Evolutionary conservation across 805 yeast genomes (phyloP), one percentile per base, ranked within the genome.

Genomic region (Lipomyces yamanashiensis): DNA sequence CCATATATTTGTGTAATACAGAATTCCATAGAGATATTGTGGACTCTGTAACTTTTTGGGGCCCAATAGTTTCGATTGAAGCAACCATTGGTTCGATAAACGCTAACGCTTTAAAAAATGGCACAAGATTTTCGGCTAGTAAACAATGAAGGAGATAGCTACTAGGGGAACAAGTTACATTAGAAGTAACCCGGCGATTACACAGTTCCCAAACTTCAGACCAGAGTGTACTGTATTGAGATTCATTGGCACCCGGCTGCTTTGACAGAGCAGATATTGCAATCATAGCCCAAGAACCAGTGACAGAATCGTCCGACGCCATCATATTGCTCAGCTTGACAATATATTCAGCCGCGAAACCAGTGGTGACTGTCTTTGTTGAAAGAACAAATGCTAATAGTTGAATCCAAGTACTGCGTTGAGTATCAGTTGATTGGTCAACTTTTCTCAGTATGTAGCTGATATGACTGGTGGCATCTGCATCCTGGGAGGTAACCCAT

Each of bases 211-310:
- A 59, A 6, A 60, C 28, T 7, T 59, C 58, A 8, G 40, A n/a
- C 67, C 64, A 63, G 9, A 44, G 64, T 7, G 39, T 10, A 10
- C 43, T 13, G 47, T 43, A 41, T 28, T 54, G 45, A 15, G 34
- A 7, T n/a, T 39, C 19, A 21, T 21, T 41, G 15, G 53, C 33
- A n/a, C 45, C 50, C 0, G 9, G n/a, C 9, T 34, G 44, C 13
- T 44, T 21, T 9, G 54, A n/a, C 21, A 60, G 36, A 10, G 55
- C 34, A n/a, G 61, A 48, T 12, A 63, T 44, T 12, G 59, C 51
- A 5, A 61, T 39, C 59, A 62, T 57, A 6, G 68, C 66, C 68
- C 68, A 64, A 3, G 66, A 64, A 3, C 62, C 58, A 5, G 48
- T 37, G 9, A 41, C 23, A 13, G 28, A 21, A 19, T 59, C 43